Percentiles rank a stretch among this genome's conserved stretches.
Evolutionary conservation across 257 asterid genomes (phyloP).

Genomic region (Solanum phureja): DNA sequence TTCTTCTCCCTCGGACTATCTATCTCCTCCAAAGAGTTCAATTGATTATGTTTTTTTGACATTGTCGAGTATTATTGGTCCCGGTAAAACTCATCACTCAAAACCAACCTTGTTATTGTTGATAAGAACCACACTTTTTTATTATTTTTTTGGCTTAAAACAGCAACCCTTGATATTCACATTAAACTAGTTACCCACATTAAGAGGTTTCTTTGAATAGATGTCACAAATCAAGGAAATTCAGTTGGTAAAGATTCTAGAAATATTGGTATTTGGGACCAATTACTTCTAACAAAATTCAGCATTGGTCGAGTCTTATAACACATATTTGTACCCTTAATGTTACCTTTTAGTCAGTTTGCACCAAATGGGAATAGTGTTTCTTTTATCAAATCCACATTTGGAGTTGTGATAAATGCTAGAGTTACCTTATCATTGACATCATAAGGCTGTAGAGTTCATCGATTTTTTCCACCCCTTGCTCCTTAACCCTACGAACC

Average conservation of each 20-base stretch:
- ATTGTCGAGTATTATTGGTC: not conserved
- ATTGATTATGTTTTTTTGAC: not conserved
- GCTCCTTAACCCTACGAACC: not conserved
- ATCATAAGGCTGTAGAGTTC: not conserved
- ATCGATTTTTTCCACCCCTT: not conserved
- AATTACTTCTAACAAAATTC: not conserved
- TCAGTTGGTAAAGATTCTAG: not conserved
- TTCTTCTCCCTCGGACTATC: not conserved
- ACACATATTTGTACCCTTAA: not conserved
- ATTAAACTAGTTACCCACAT: not conserved
- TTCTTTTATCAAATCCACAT: not conserved
- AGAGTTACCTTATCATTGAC: not conserved
- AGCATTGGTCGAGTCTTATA: not conserved
- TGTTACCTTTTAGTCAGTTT: not conserved
- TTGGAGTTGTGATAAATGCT: not conserved
- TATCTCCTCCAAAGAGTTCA: not conserved
- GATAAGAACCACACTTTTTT: not conserved
- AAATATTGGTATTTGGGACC: not conserved
- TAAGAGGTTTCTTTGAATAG: not conserved
- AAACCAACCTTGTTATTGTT: not conserved
- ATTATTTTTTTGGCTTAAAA: not conserved
- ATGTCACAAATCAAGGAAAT: not conserved
- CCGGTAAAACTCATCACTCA: not conserved
- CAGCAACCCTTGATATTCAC: not conserved
- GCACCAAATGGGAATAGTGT: not conserved